These are phyloP conservation scores for Skeletonema marinoi DNA, from an alignment of 108 stramenopile species.

Conservation along the genomic window DNA sequence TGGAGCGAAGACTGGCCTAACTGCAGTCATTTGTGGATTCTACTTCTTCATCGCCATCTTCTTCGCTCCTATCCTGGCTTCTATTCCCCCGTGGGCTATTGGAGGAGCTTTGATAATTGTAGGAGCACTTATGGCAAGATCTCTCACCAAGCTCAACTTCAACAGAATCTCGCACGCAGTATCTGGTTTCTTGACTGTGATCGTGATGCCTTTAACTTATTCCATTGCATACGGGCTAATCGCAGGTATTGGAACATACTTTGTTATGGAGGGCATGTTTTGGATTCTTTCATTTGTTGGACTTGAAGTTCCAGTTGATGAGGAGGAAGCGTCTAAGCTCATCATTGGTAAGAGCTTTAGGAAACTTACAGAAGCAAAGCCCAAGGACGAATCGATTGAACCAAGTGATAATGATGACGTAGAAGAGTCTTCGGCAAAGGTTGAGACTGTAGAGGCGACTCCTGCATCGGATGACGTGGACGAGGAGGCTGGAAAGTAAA, in stretches of 20 bases:
- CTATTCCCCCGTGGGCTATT: constrained; percentile 84
- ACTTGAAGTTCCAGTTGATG: constrained; percentile 35
- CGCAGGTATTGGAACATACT: constrained; percentile 51
- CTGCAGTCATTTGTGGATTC: constrained; percentile 51
- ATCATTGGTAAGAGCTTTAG: no score
- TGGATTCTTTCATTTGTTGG: constrained; percentile 36
- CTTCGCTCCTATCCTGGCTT: constrained; percentile 85
- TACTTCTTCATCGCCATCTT: constrained; percentile 65
- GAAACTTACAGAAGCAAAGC: background rate
- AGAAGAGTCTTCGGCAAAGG: no score
- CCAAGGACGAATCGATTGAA: background rate
- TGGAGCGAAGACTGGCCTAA: constrained; percentile 64
- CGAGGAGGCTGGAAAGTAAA: background rate
- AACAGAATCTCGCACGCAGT: constrained; percentile 65
- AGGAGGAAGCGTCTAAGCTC: background rate
- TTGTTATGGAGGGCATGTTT: constrained; percentile 37
- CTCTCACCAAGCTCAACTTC: constrained; percentile 72
- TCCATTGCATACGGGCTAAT: constrained; percentile 81
- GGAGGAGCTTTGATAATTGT: constrained; percentile 84
- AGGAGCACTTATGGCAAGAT: constrained; percentile 71
- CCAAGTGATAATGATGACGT: background rate
- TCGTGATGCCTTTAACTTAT: constrained; percentile 86
- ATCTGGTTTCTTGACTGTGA: constrained; percentile 81
- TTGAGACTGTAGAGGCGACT: background rate
- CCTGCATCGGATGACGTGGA: background rate